Evolutionary conservation across 768 basidiomycete genomes (phyloP), one percentile per base, ranked within the genome.

Genomic region (Calocybe cyanea): DNA sequence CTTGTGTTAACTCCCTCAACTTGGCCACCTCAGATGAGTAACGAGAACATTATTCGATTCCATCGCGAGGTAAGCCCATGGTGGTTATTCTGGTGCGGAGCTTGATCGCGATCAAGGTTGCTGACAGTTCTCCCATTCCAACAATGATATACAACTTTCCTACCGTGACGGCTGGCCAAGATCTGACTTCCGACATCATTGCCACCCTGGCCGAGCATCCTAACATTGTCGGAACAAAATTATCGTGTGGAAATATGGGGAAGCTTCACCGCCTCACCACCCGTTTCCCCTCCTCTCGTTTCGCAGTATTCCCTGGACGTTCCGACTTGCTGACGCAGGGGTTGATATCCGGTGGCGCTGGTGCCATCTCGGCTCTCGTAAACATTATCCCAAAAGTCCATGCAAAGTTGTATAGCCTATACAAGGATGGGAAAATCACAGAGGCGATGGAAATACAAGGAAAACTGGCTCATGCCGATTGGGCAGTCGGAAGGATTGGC

Each of bases 111-210:
- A 28, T 28, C 25, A 28, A 87, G 77, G 86, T 92, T 23, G 78
- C 88, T 15, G 75, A 80, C 57, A 73, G 71, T 33, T 78, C 81
- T 30, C 80, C 85, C 28, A 78, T 87, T 32, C 84, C 83, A 3
- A 77, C 75, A 7, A 79, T 88, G 77, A 77, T 92, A 39, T 92
- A 92, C 72, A 92, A 92, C 67, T 92, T 90, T 66, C 87, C 90
- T 37, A 72, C 70, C 38, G 87, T 87, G 43, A 85, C 84, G 13
- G 83, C 88, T 1, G 89, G 91, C 14, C 77, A 87, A 50, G 87
- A 94, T 59, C 79, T 94, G 31, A 85, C 89, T 62, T 90, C 88
- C 0, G 89, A 92, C 61, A 74, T 76, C 40, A 76, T 94, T 56
- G 71, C 71, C 40, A 68, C 72, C 14, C 74, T 93, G 34, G 82